Evolutionary conservation across 257 asterid genomes (phyloP).

Genomic region (Solanum bukasovii): DNA sequence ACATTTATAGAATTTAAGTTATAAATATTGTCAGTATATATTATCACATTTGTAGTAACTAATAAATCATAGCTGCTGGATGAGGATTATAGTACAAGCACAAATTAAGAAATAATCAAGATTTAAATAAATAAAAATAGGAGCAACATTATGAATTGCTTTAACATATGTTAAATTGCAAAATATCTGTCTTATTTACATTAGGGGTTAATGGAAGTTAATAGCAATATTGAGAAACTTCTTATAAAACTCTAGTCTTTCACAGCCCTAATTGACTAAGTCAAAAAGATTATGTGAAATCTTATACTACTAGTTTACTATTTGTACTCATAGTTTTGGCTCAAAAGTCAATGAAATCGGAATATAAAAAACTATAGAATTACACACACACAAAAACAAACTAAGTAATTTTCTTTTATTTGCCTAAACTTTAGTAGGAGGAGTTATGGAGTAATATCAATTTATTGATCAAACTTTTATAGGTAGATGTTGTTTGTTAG

Average conservation of each 20-base stretch:
- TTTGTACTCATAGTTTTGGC: not conserved
- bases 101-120: not conserved
- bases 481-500: not conserved
- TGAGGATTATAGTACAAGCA: no score
- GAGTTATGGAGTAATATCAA: not conserved
- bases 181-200: not conserved
- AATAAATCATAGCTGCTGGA: not conserved
- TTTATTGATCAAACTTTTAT: not conserved
- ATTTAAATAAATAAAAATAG: not conserved
- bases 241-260: not conserved
- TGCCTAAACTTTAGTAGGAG: not conserved
- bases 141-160: not conserved
- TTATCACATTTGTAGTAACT: not conserved
- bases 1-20: not conserved
- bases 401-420: not conserved
- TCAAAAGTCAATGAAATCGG: not conserved
- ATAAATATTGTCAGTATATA: not conserved
- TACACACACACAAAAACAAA: not conserved
- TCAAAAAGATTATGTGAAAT: not conserved
- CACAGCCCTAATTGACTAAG: not conserved
- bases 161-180: not conserved
- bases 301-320: not conserved
- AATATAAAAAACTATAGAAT: not conserved
- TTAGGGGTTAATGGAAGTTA: not conserved
- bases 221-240: not conserved